phyloP scores from a whole-genome alignment of 1,139 yeast species.

The Sugiyamaella grinbergsii region DNA sequence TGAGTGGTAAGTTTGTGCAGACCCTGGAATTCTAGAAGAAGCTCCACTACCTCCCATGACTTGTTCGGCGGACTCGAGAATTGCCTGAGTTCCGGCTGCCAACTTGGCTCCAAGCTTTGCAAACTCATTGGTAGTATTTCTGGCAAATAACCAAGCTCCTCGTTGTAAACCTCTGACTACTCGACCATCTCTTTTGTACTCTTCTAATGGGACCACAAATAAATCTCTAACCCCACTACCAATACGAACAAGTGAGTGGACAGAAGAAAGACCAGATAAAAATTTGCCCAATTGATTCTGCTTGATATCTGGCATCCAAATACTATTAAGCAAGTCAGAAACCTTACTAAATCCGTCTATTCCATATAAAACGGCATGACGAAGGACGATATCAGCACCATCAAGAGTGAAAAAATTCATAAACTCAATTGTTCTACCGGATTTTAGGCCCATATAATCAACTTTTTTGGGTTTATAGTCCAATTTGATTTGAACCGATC shows the following conservation, averaged over 20 bases:
- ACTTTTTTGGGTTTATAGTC: conserved; percentile 93
- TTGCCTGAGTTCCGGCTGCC: conserved; percentile 85
- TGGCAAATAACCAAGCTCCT: conserved; percentile 77
- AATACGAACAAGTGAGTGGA: conserved; percentile 72
- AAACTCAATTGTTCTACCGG: conserved; percentile 84
- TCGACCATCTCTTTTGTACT: conserved; percentile 72
- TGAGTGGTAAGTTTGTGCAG: conserved; percentile 25
- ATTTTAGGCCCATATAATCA: conserved; percentile 77
- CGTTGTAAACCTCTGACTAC: conserved; percentile 70
- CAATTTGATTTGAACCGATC: conserved; percentile 63
- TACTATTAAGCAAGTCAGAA: conserved; percentile 55
- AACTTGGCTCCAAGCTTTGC: conserved; percentile 80
- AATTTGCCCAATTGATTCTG: conserved; percentile 77
- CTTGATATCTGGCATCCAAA: conserved; percentile 88
- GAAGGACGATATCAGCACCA: conserved; percentile 72
- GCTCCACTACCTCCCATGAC: conserved; percentile 70
- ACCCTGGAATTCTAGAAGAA: conserved; percentile 42
- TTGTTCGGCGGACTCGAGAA: conserved; percentile 79
- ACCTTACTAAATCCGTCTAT: conserved; percentile 69
- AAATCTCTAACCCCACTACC: conserved; percentile 79
- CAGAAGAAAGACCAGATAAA: conserved; percentile 79
- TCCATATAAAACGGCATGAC: conserved; percentile 69
- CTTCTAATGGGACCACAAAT: conserved; percentile 70
- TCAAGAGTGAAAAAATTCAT: conserved; percentile 87
- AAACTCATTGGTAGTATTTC: conserved; percentile 78